Base-by-base conservation (phyloP, 768 basidiomycete genomes). In the Lactarius hatsudake region DNA sequence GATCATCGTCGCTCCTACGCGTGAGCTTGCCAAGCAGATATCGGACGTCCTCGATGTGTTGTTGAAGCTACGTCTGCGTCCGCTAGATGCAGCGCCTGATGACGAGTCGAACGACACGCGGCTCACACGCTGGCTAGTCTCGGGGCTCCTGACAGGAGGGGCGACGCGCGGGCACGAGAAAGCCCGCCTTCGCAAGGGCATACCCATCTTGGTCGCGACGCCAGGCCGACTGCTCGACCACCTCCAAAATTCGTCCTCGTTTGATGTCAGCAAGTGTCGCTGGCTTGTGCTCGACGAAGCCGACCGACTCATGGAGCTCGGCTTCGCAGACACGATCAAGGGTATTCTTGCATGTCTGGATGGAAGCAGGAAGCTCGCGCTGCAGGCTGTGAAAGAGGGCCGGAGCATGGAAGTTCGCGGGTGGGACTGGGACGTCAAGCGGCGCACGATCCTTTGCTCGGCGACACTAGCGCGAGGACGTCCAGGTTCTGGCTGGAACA, bases 261-360 rank as follows among this genome's bases (percentile, higher is more conserved):
- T 99, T 78, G 89, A 95, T 67, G 85, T 96, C 63, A 94, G 90
- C 61, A 96, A 96, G 78, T 93, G 93, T 75, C 86, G 93, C 57
- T 99, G 96, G 94, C 82, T 99, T 36, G 88, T 99, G 10, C 86
- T 98, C 30, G 97, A 99, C 74, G 97, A 99, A 79, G 96, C 96
- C 7, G 97, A 99, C 78, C 83, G 95, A 51, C 79, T 99, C 60
- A 98, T 98, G 96, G 96, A 98, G 70, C 86, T 98, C 53, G 97
- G 97, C 0, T 99, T 99, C 69, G 96, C 97, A 76, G 95, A 98
- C 74, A 93, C 94, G 0, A 91, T 99, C 72, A 86, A 84, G 64
- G 94, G 93, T 1, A 97, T 98, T 69, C 79, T 98, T 42, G 85
- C 89, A 73, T 89, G 90, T 12, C 76, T 99, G 26, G 94, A 98